Evolutionary conservation across 1,284 basidiomycete genomes (phyloP), one percentile per base, ranked within the genome.

Genomic region (Leccinum pachyderme): DNA sequence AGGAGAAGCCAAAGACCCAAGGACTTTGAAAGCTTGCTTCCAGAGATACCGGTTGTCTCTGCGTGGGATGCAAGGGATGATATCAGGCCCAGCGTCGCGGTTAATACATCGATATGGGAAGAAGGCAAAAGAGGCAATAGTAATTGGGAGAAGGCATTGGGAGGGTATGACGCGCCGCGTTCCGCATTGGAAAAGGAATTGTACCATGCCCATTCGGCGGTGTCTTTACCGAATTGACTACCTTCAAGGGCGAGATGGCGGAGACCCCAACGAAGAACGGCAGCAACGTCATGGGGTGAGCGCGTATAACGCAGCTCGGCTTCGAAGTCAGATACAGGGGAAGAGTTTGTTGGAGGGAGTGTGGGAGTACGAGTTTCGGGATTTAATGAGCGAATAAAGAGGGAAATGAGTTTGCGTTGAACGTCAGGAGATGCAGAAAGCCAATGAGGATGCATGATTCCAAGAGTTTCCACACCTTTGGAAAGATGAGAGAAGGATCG

Each of bases 381-480:
- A 62, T 76, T 71, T 67, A 87, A 75, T 6, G 87, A 87, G 59
- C 79, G 81, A 59, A 91, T 75, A 71, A 84, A 90, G 56, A 85
- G 77, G 24, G 86, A 86, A 52, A 89, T 82, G 33, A 91, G 81
- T 63, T 74, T 81, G 62, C 80, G 81, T 68, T 91, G 89, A 31
- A 78, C 71, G 9, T 82, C 79, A 8, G 81, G 80, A 15, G 86
- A 88, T 15, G 88, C 77, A 44, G 87, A 86, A 64, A 87, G 77
- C 87, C 86, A 91, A 66, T 90, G 85, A 5, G 89, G 87, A 63
- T 87, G 85, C 86, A 91, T 90, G 41, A 91, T 77, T 29, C 88
- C 88, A 49, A 88, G 82, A 3, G 84, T 83, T 67, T 89, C 87
- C 49, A 89, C 74, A 28, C 87, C 87, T 90, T 46, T 41, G 41